Evolutionary conservation across 192 early-diverging fungal species (phyloP), one percentile per base, ranked within the genome.

Genomic region (Paraglomus brasilianum): DNA sequence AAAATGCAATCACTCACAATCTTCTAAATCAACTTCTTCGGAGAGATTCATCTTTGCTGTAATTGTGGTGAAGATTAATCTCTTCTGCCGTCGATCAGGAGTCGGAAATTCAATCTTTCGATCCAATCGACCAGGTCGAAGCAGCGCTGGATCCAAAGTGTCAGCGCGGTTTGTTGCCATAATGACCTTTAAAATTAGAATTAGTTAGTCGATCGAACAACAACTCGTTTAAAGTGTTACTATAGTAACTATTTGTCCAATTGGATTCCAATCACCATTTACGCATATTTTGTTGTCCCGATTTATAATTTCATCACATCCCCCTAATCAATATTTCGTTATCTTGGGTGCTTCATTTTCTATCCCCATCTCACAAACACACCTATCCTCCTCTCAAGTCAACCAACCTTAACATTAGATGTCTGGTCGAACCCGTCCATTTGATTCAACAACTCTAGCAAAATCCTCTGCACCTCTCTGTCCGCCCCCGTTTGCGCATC

Each of bases 381-480:
- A n/a, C n/a, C n/a, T n/a, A n/a, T n/a, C n/a, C n/a, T n/a, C n/a
- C n/a, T n/a, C n/a, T n/a, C n/a, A n/a, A n/a, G n/a, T n/a, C n/a
- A 30, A 30, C 30, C 30, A 30, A 87, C 89, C 84, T 99, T 99
- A 72, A 99, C 94, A 77, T 98, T 96, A 10, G 91, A 92, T 13
- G 94, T 93, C 75, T 95, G 94, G 75, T 99, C 97, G 74, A 99
- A 99, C 38, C 97, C 97, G 77, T 99, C 97, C 90, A 99, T 94
- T 79, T 99, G 97, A 82, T 97, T 99, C 70, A 99, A 80, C 59
- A 99, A 85, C 80, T 99, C 95, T 7, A 99, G 82, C 43, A 99
- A 81, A 72, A 96, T 97, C 80, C 97, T 90, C 77, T 99, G 97
- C 40, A 99, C 95, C 84, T 99, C 97, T 62, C 97, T 90, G 80